Conservation (phyloP, 306 rosid species). For the Glycine tomentella region DNA sequence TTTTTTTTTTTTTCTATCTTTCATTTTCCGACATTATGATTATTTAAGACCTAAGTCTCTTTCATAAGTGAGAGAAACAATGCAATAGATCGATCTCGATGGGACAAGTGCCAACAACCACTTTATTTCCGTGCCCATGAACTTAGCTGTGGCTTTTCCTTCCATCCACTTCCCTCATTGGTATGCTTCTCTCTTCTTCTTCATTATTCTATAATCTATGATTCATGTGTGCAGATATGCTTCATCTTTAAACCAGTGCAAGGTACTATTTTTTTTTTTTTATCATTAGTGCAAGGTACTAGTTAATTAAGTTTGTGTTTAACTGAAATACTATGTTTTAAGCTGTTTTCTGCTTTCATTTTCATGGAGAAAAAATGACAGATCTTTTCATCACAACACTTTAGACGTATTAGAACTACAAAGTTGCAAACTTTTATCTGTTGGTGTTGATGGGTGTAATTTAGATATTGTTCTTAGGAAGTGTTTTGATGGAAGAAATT, state of each 20-base stretch:
- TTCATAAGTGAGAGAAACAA: background rate
- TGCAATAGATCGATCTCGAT: constrained; percentile 27
- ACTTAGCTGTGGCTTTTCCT: background rate
- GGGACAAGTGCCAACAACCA: constrained; percentile 41
- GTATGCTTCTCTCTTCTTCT: constrained; percentile 42
- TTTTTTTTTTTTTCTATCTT: background rate
- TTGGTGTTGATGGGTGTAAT: constrained; percentile 33
- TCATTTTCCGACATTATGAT: constrained; percentile 32
- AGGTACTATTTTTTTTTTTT: too few species aligned
- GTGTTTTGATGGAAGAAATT: background rate
- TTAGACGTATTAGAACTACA: constrained; percentile 5
- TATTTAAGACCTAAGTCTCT: constrained; percentile 34
- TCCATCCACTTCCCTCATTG: constrained; percentile 35
- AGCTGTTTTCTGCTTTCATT: background rate
- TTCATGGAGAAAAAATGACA: background rate
- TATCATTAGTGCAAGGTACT: background rate
- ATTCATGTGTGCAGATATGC: background rate
- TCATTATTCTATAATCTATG: background rate
- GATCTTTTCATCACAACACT: constrained; percentile 26
- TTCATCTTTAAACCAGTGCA: constrained; percentile 29
- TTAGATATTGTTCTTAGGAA: constrained; percentile 5
- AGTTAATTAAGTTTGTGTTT: background rate
- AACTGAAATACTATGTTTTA: background rate
- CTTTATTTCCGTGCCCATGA: constrained; percentile 24
- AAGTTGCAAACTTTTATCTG: constrained; percentile 44